Evolutionary conservation across 352 stramenopile genomes (phyloP).

Genomic region (Phytophthora capsici): DNA sequence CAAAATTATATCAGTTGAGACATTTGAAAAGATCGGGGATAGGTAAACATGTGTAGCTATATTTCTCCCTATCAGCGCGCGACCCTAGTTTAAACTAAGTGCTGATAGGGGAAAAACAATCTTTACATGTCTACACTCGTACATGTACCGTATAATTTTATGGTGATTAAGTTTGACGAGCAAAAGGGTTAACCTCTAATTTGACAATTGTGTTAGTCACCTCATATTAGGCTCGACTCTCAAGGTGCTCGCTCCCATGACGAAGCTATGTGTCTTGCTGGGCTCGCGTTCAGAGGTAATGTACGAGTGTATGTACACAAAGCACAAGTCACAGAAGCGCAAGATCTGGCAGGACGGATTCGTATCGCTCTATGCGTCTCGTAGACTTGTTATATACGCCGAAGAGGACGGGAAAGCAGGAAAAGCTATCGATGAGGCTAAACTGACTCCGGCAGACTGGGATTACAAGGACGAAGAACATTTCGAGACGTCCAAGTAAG

Average conservation of each 20-base stretch:
- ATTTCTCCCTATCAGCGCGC: too few relatives aligned
- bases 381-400: slow-evolving; percentile 67
- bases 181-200: too few relatives aligned
- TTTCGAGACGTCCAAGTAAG: slow-evolving; percentile 64
- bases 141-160: too few relatives aligned
- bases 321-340: slow-evolving; percentile 88
- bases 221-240: background rate
- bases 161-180: too few relatives aligned
- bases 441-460: slow-evolving; percentile 59
- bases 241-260: slow-evolving; percentile 44
- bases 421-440: slow-evolving; percentile 64
- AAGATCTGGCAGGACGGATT: slow-evolving; percentile 88
- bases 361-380: slow-evolving; percentile 54
- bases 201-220: background rate
- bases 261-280: slow-evolving; percentile 60
- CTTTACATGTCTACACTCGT: too few relatives aligned
- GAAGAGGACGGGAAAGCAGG: slow-evolving; percentile 47
- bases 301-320: slow-evolving; percentile 89
- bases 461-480: slow-evolving; percentile 69
- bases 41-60: too few relatives aligned
- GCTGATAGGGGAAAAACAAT: too few relatives aligned
- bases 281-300: slow-evolving; percentile 50
- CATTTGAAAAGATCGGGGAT: too few relatives aligned
- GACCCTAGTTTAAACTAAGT: too few relatives aligned
- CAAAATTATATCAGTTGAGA: too few relatives aligned